Evolutionary conservation across 169 alveolate genomes (phyloP).

Genomic region (Babesia caballi): DNA sequence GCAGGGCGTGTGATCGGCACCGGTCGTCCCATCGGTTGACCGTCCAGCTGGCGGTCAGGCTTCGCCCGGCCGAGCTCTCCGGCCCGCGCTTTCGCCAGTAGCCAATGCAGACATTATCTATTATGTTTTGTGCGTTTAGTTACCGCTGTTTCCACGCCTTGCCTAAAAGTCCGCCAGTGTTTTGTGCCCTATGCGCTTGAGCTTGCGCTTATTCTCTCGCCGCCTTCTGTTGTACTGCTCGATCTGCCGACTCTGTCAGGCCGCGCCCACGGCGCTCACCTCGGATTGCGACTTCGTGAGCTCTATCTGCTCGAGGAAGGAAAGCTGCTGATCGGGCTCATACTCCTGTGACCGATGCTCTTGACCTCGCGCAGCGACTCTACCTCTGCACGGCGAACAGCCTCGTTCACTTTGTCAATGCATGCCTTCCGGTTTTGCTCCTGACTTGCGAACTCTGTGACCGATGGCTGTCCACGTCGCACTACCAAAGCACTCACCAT

Average conservation of each 20-base stretch:
- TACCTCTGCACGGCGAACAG: conserved; percentile 53
- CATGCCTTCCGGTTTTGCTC: conserved; percentile 61
- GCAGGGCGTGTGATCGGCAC: conserved; percentile 39
- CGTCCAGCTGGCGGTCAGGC: no score
- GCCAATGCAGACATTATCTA: neutral
- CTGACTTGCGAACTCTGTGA: conserved; percentile 47
- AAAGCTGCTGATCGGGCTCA: conserved; percentile 5
- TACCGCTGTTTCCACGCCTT: neutral
- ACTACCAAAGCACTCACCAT: conserved; percentile 14
- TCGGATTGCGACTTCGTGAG: conserved; percentile 33
- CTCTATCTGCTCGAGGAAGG: conserved; percentile 61
- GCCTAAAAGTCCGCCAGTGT: conserved; percentile 44
- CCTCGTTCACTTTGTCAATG: conserved; percentile 26
- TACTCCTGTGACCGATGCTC: conserved; percentile 17
- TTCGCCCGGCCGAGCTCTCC: no score
- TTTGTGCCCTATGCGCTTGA: conserved; percentile 53
- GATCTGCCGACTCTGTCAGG: conserved; percentile 12
- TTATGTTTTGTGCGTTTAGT: neutral
- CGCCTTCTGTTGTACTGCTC: conserved; percentile 35
- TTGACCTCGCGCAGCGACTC: neutral
- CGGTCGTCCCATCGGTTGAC: neutral
- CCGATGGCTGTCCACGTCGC: no score
- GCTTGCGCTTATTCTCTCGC: conserved; percentile 43
- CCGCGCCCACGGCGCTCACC: neutral
- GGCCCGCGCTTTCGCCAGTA: neutral